phyloP scores from a whole-genome alignment of 352 stramenopile genomes.

The Phytopythium chamaehyphon region DNA sequence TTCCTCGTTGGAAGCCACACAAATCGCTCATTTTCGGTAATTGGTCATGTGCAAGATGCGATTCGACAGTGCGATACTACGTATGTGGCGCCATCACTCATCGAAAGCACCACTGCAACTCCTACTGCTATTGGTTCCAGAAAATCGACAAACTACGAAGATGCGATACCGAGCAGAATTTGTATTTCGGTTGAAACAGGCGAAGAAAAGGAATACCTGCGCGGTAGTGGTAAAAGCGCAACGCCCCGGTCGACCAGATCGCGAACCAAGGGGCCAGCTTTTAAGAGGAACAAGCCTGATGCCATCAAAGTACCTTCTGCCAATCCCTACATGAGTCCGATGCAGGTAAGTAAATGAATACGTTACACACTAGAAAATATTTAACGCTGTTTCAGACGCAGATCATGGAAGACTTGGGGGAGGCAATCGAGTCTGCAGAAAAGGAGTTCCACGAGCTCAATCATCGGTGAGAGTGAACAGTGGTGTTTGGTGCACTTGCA shows the following conservation, averaged over 20 bases:
- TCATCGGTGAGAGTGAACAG: conserved; percentile 10
- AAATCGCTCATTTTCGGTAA: conserved; percentile 62
- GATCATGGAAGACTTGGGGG: conserved; percentile 55
- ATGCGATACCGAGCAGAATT: background rate
- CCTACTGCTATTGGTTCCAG: background rate
- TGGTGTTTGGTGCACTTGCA: background rate
- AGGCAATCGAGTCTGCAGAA: conserved; percentile 32
- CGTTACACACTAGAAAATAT: background rate
- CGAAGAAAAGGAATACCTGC: conserved; percentile 1
- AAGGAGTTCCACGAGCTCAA: conserved; percentile 47
- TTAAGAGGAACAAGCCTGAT: conserved; percentile 18
- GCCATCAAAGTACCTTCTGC: conserved; percentile 39
- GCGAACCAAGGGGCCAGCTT: background rate
- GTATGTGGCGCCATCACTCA: conserved; percentile 31
- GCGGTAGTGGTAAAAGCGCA: background rate
- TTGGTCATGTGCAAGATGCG: conserved; percentile 70
- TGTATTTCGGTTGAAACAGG: background rate
- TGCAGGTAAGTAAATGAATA: conserved; percentile 32
- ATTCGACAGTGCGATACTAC: conserved; percentile 62
- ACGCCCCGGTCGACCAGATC: background rate
- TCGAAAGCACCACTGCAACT: background rate
- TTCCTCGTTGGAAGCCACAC: conserved; percentile 62
- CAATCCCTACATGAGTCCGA: conserved; percentile 40
- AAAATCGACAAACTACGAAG: background rate
- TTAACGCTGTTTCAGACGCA: conserved; percentile 22